Evolutionary conservation across 805 yeast genomes (phyloP), one percentile per base, ranked within the genome.

Genomic region (Ogataea philodendri): DNA sequence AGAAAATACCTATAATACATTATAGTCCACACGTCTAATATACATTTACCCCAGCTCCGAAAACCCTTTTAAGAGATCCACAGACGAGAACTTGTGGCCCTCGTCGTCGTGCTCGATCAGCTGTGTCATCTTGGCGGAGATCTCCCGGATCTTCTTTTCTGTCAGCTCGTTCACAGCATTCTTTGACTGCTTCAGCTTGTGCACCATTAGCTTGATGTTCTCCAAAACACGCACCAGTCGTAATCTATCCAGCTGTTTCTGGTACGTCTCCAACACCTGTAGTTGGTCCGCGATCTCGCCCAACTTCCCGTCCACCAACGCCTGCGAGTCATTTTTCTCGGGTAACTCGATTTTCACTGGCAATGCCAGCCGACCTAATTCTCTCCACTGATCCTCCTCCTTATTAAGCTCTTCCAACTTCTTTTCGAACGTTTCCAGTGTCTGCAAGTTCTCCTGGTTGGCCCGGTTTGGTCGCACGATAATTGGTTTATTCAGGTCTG

Each of bases 1-100:
- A 78, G 77, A 51, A 86, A 84, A 62, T 84, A 88, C 57, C 63
- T 90, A 44, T 84, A 28, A 33, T 36, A 36, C 39, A 36, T 30
- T 26, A 30, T 30, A 36, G 39, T 36, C 39, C 26, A 22, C 22
- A 35, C 37, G 38, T 31, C 39, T 41, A 44, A 43, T 42, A 47
- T 44, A 44, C 44, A 39, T 19, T 44, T 30, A 40, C 19, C 36
- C 34, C 26, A 41, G 20, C 33, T 41, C 42, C 9, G 63, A 47
- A 14, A 65, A 58, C 27, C 66, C 66, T 29, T 46, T 59, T 39
- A 69, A 49, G 30, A 68, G 46, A 25, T 57, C 56, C 20, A 57
- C 47, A 4, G 63, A 50, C 35, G 59, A 62, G 15, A 59, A 40
- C 26, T 48, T 52, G 37, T 44, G 49, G 3, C 58, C 60, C 3